Percentiles rank a stretch among this genome's conserved stretches.
phyloP scores from a whole-genome alignment of 2,329 filamentous ascomycete species.

The Pseudogymnoascus sp. region DNA sequence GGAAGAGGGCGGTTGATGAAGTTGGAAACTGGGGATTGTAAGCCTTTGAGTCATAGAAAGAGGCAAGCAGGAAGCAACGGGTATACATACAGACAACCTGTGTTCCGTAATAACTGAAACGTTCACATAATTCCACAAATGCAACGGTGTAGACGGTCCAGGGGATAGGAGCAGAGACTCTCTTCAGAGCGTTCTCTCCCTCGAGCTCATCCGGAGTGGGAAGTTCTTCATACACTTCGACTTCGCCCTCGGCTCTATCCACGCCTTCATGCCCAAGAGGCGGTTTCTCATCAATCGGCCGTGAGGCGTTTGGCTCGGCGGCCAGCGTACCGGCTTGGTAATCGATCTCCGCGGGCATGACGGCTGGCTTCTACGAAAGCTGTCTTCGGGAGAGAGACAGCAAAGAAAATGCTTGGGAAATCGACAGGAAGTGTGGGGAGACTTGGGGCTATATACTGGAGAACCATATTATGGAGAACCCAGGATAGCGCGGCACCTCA shows the following conservation, averaged over 20 bases:
- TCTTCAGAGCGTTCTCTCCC: constrained; percentile 9
- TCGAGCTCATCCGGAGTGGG: constrained; percentile 13
- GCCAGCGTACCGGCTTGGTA: constrained; percentile 1
- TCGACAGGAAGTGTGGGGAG: neutral
- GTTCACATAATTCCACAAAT: constrained; percentile 56
- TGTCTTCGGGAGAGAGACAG: constrained; percentile 6
- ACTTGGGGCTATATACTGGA: constrained; percentile 9
- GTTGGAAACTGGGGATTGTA: constrained; percentile 37
- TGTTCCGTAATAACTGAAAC: constrained; percentile 58
- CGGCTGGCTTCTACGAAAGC: constrained; percentile 3
- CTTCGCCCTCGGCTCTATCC: neutral
- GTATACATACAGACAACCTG: constrained; percentile 46
- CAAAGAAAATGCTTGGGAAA: neutral
- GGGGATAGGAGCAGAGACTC: constrained; percentile 18
- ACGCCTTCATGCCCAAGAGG: neutral
- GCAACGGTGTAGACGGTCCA: constrained; percentile 40
- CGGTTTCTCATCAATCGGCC: constrained; percentile 2
- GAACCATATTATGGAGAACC: neutral
- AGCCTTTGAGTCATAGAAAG: constrained; percentile 8
- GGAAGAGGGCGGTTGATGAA: constrained; percentile 44
- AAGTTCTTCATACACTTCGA: constrained; percentile 2
- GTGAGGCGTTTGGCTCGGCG: neutral
- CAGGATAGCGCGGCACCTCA: neutral
- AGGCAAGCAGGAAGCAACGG: neutral
- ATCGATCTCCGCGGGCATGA: neutral